These are phyloP conservation scores for Linanthus parryae DNA, from an alignment of 148 eudicot species.

Conservation along the genomic window DNA sequence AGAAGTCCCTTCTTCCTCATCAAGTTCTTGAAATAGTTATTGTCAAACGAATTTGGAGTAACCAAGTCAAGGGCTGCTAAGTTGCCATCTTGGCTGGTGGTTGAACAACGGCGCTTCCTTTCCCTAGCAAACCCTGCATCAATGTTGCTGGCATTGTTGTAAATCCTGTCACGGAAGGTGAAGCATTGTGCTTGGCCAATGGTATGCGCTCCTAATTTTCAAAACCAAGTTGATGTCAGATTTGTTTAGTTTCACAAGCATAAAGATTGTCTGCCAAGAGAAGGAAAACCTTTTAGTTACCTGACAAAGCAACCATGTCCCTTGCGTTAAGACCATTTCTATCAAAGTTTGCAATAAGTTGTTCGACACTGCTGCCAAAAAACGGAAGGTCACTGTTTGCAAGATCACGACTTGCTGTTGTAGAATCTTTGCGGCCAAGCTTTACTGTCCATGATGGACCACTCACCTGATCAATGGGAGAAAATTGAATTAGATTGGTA, in stretches of 20 bases:
- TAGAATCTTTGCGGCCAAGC: constrained; percentile 38
- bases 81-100: background rate
- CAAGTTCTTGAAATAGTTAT: constrained; percentile 9
- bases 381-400: constrained; percentile 29
- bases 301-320: constrained; percentile 39
- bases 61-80: constrained; percentile 4
- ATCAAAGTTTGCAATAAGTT: constrained; percentile 18
- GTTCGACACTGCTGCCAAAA: constrained; percentile 3
- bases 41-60: constrained; percentile 7
- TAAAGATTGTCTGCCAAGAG: too few species aligned
- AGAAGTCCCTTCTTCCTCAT: constrained; percentile 3
- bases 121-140: constrained; percentile 1
- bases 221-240: too few species aligned
- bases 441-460: constrained; percentile 41
- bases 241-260: too few species aligned
- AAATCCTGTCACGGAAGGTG: constrained; percentile 8
- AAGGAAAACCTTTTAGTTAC: too few species aligned
- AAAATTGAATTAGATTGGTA: background rate
- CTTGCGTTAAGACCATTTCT: constrained; percentile 20
- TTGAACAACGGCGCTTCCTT: background rate
- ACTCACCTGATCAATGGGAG: constrained; percentile 17
- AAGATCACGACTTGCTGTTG: constrained; percentile 19
- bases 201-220: constrained; percentile 8
- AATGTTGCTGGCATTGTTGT: background rate
- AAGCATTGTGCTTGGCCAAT: constrained; percentile 9